phyloP scores from a whole-genome alignment of 192 early-diverging fungal genomes.

The Umbelopsis ramanniana region DNA sequence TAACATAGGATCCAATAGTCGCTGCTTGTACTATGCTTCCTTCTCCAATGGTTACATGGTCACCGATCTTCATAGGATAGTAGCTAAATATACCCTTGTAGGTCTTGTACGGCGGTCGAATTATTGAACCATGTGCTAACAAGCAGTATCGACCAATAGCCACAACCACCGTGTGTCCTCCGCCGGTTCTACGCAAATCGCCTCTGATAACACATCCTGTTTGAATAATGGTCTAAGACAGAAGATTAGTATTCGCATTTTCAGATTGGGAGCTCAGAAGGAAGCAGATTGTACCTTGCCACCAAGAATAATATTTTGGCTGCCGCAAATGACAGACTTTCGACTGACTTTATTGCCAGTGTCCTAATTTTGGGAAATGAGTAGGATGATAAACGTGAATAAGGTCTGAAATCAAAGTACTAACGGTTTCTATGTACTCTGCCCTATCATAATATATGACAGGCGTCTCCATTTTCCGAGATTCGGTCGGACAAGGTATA shows the following conservation, averaged over 20 bases:
- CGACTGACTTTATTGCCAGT: constrained; percentile 96
- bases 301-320: constrained; percentile 95
- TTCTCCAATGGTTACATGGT: constrained; percentile 88
- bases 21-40: constrained; percentile 91
- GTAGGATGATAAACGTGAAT: not conserved
- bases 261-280: not conserved
- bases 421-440: constrained; percentile 96
- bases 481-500: not conserved
- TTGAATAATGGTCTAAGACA: constrained; percentile 87
- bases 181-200: constrained; percentile 87
- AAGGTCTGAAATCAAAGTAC: not conserved
- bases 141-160: constrained; percentile 92
- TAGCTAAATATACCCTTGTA: constrained; percentile 84
- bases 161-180: constrained; percentile 85
- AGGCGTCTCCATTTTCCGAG: constrained; percentile 68
- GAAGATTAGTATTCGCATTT: not conserved
- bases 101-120: constrained; percentile 94
- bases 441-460: constrained; percentile 74
- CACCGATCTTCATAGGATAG: constrained; percentile 97
- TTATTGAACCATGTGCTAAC: constrained; percentile 72
- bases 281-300: constrained; percentile 72
- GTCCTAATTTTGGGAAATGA: constrained; percentile 58
- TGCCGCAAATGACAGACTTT: constrained; percentile 91
- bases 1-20: constrained; percentile 86
- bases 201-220: constrained; percentile 90